These are phyloP conservation scores for Thuja plicata DNA, from an alignment of 83 land plant genomes.

Conservation along the genomic window DNA sequence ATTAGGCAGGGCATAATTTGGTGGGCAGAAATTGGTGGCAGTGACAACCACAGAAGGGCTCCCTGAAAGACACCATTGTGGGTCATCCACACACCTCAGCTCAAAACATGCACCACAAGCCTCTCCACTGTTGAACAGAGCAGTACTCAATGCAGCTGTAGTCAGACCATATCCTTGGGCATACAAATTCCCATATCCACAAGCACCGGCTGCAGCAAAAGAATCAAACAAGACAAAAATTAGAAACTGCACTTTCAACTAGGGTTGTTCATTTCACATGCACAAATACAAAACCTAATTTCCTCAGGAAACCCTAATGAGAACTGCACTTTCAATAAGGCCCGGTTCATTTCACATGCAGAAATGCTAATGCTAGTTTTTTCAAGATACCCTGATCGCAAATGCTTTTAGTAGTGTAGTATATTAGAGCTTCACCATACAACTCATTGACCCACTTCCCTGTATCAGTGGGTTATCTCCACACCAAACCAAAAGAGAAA, in stretches of 20 bases:
- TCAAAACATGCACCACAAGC: conserved; percentile 20
- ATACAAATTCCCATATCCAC: conserved; percentile 25
- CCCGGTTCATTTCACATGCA: neutral
- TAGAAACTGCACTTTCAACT: too few relatives aligned
- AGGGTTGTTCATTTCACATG: too few relatives aligned
- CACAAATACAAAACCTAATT: neutral
- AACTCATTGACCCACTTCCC: neutral
- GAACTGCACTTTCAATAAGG: neutral
- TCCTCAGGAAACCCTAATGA: neutral
- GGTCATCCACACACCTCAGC: conserved; percentile 8
- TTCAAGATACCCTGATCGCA: neutral
- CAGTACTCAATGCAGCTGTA: conserved; percentile 22
- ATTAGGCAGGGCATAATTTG: neutral
- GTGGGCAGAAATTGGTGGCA: conserved; percentile 17
- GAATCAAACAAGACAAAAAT: neutral
- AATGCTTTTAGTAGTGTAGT: neutral
- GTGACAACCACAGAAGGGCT: conserved; percentile 19
- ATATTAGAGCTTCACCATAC: neutral
- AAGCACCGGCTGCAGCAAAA: conserved; percentile 19
- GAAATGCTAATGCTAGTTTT: neutral
- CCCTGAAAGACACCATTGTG: conserved; percentile 17
- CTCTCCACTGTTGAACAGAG: conserved; percentile 18
- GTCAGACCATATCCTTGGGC: conserved; percentile 12
- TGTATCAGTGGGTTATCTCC: neutral
- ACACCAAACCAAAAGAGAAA: too few relatives aligned